These are phyloP conservation scores for Rhizoclosmatium sp. DNA, from an alignment of 192 early-diverging fungal genomes.

Conservation along the genomic window DNA sequence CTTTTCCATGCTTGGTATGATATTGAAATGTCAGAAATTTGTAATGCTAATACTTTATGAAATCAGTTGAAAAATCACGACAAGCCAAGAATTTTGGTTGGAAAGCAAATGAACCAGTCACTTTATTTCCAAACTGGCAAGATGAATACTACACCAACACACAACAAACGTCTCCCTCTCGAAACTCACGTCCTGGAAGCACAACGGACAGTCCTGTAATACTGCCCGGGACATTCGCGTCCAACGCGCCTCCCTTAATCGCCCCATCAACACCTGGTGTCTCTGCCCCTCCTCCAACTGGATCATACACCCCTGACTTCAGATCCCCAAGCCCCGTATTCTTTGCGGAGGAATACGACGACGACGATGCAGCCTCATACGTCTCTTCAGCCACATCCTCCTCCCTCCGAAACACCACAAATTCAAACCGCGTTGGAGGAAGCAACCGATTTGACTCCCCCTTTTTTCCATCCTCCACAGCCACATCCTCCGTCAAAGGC, in stretches of 20 bases:
- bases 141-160: conserved; percentile 30
- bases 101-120: conserved; percentile 47
- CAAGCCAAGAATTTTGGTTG: conserved; percentile 55
- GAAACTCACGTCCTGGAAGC: conserved; percentile 22
- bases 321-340: conserved; percentile 56
- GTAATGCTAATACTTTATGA: not conserved
- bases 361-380: conserved; percentile 40
- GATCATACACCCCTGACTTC: conserved; percentile 17
- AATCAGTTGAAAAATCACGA: conserved; percentile 43
- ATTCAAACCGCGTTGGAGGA: not conserved
- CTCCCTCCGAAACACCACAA: conserved; percentile 31
- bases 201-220: conserved; percentile 24
- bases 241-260: not conserved
- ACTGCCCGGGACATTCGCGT: not conserved
- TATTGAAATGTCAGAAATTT: not conserved
- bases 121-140: conserved; percentile 54
- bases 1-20: conserved; percentile 32
- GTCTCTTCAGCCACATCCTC: conserved; percentile 29
- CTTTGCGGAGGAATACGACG: conserved; percentile 47
- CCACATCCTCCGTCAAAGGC: not conserved
- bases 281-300: conserved; percentile 12
- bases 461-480: not conserved
- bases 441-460: not conserved
- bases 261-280: conserved; percentile 24
- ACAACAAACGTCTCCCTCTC: conserved; percentile 27